These are phyloP conservation scores for Claviceps africana DNA, from an alignment of 2,329 filamentous ascomycete species.

Conservation along the genomic window DNA sequence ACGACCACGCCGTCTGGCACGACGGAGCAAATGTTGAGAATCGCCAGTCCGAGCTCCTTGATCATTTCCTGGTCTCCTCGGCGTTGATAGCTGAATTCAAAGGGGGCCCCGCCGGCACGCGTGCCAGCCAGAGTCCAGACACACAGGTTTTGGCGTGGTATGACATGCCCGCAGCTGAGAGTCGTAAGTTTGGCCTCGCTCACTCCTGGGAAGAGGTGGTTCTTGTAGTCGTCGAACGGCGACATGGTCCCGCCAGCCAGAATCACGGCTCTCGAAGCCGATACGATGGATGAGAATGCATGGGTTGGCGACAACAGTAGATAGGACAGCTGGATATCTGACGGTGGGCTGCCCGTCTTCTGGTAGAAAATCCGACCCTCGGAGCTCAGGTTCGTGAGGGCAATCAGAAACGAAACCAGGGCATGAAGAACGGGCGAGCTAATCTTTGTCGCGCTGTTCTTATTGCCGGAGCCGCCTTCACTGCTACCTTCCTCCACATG, in stretches of 20 bases:
- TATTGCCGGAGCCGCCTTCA: constrained; percentile 19
- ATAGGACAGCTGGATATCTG: constrained; percentile 58
- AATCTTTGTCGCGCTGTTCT: constrained; percentile 10
- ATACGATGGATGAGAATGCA: constrained; percentile 78
- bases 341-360: constrained; percentile 21
- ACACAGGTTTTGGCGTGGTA: constrained; percentile 66
- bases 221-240: constrained; percentile 79
- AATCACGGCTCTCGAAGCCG: constrained; percentile 73
- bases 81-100: constrained; percentile 81
- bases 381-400: constrained; percentile 72
- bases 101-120: constrained; percentile 31
- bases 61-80: constrained; percentile 58
- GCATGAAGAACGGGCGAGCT: constrained; percentile 39
- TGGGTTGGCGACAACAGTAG: constrained; percentile 82
- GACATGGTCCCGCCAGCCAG: constrained; percentile 96
- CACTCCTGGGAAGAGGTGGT: constrained; percentile 72
- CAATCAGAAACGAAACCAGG: constrained; percentile 51
- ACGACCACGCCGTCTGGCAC: constrained; percentile 84
- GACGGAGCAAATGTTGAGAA: constrained; percentile 56
- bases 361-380: constrained; percentile 55
- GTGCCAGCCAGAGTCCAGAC: constrained; percentile 53
- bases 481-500: constrained; percentile 35
- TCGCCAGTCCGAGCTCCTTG: constrained; percentile 55
- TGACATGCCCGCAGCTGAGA: constrained; percentile 88
- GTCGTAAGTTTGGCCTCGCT: constrained; percentile 51